Percentiles rank a stretch among this genome's conserved stretches.
phyloP scores from a whole-genome alignment of 2,329 filamentous ascomycete species.

The Thermothelomyces thermophilus region DNA sequence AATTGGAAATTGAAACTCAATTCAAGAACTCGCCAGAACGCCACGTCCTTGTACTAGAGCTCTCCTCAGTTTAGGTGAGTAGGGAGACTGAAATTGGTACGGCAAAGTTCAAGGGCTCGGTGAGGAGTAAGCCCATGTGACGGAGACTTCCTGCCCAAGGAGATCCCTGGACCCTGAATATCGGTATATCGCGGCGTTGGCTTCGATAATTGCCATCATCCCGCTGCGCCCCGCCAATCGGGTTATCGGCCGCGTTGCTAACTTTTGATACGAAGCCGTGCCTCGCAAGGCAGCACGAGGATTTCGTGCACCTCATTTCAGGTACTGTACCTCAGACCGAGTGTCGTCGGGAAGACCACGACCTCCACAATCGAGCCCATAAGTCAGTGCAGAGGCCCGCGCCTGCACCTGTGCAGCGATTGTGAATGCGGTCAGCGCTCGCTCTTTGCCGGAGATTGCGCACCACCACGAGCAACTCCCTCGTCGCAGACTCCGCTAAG shows the following conservation, averaged over 20 bases:
- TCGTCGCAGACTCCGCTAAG: not conserved
- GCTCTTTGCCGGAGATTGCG: constrained; percentile 18
- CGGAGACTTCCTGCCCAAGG: no score
- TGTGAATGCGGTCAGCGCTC: constrained; percentile 21
- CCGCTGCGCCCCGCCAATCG: constrained; percentile 6
- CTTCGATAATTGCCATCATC: not conserved
- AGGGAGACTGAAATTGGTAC: no score
- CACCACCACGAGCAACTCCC: constrained; percentile 12
- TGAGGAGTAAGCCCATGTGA: no score
- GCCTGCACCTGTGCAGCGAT: constrained; percentile 4
- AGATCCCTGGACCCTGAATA: not conserved
- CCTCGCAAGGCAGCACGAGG: constrained; percentile 9
- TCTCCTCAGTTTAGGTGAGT: no score
- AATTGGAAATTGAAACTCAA: no score
- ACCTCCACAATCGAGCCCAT: not conserved
- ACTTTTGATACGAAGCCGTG: not conserved
- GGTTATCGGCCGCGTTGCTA: not conserved
- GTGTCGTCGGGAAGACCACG: not conserved
- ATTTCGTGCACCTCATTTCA: constrained; percentile 7
- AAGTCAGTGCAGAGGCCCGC: constrained; percentile 6
- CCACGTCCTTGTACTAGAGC: no score
- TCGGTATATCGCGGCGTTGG: not conserved
- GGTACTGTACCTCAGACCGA: not conserved
- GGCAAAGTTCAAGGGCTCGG: no score
- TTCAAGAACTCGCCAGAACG: no score